Percentiles rank a stretch among this genome's conserved stretches.
phyloP scores from a whole-genome alignment of 192 early-diverging fungal genomes.

The Lobulomyces angularis region DNA sequence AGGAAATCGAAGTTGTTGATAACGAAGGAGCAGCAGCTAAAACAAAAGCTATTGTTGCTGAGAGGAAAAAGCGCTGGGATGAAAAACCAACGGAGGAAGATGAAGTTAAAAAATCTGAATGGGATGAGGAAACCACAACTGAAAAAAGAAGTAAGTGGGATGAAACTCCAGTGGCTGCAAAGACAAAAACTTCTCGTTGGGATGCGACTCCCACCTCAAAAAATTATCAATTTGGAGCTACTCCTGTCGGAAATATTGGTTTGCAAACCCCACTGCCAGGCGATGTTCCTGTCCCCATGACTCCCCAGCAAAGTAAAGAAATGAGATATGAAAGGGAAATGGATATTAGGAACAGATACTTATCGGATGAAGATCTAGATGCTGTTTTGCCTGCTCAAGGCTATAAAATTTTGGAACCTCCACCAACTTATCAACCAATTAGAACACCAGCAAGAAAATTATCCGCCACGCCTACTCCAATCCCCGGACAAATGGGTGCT shows the following conservation, averaged over 20 bases:
- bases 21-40: conserved; percentile 62
- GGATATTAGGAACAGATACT: conserved; percentile 72
- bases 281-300: conserved; percentile 56
- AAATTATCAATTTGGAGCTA: conserved; percentile 49
- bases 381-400: conserved; percentile 78
- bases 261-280: conserved; percentile 67
- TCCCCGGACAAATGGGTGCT: conserved; percentile 42
- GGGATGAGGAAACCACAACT: conserved; percentile 14
- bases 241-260: conserved; percentile 66
- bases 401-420: conserved; percentile 85
- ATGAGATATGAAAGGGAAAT: conserved; percentile 66
- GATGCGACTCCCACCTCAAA: conserved; percentile 81
- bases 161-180: conserved; percentile 59
- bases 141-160: conserved; percentile 66
- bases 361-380: conserved; percentile 92
- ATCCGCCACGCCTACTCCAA: conserved; percentile 83
- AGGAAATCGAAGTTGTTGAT: conserved; percentile 61
- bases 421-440: conserved; percentile 77
- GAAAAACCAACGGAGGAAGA: conserved; percentile 55
- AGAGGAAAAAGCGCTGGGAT: conserved; percentile 53
- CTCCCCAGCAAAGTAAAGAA: conserved; percentile 64
- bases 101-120: conserved; percentile 15
- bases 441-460: conserved; percentile 92
- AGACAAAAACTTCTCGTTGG: conserved; percentile 77
- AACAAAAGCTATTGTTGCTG: conserved; percentile 15